Percentiles rank a stretch among this genome's conserved stretches.
Evolutionary conservation across 768 basidiomycete genomes (phyloP).

Genomic region (Russula foetens): DNA sequence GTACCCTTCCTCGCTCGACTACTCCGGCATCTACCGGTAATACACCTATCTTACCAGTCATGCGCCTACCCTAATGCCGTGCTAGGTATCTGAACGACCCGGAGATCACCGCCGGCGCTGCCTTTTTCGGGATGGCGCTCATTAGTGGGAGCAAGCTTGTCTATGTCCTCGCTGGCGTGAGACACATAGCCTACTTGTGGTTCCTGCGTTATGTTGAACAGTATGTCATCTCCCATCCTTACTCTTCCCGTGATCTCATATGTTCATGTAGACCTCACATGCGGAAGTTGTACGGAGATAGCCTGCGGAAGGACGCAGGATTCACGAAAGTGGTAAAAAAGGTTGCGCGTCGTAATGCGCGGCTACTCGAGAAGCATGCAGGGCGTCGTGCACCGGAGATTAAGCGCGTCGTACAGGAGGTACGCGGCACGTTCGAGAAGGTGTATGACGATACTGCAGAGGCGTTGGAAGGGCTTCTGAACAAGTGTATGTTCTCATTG

Average conservation of each 20-base stretch:
- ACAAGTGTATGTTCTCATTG: constrained; percentile 58
- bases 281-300: constrained; percentile 91
- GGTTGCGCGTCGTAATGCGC: constrained; percentile 78
- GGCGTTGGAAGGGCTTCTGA: constrained; percentile 88
- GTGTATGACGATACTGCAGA: constrained; percentile 93
- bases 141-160: constrained; percentile 94
- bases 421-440: constrained; percentile 91
- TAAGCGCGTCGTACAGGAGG: constrained; percentile 77
- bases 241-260: not conserved
- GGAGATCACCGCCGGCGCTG: constrained; percentile 91
- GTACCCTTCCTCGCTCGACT: constrained; percentile 83
- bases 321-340: constrained; percentile 97
- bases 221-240: constrained; percentile 38
- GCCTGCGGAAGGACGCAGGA: constrained; percentile 90
- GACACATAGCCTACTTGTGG: constrained; percentile 91
- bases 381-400: constrained; percentile 81
- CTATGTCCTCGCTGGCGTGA: constrained; percentile 71
- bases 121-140: constrained; percentile 88
- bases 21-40: constrained; percentile 94
- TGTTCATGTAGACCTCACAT: constrained; percentile 77
- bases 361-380: constrained; percentile 64
- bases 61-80: not conserved
- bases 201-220: constrained; percentile 89
- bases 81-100: constrained; percentile 87
- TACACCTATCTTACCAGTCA: not conserved